Percentiles rank a stretch among this genome's conserved stretches.
Conservation (phyloP, 805 yeast species). For the Zygosaccharomyces lentus region DNA sequence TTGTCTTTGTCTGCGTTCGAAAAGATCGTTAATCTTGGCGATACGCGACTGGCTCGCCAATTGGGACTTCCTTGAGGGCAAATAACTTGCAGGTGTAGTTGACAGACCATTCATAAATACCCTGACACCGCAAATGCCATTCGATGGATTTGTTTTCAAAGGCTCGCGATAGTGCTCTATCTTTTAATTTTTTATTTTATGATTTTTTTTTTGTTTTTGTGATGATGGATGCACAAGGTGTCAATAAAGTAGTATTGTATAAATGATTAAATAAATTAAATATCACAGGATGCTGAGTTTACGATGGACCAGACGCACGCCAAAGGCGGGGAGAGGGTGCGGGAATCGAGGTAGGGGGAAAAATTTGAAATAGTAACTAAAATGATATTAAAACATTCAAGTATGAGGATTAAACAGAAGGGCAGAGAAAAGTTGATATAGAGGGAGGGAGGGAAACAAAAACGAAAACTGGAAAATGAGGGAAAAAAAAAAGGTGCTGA, state of each 20-base stretch:
- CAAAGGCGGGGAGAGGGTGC: background rate
- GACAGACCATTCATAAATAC: conserved; percentile 16
- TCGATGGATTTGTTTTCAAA: background rate
- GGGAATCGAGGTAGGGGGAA: background rate
- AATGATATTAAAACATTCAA: conserved; percentile 5
- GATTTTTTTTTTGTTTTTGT: conserved; percentile 1
- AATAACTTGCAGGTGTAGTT: conserved; percentile 13
- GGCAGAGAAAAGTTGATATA: conserved; percentile 4
- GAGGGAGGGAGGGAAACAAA: background rate
- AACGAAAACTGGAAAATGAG: conserved; percentile 2
- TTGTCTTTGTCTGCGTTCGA: conserved; percentile 16
- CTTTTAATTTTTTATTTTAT: background rate
- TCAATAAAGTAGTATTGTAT: background rate
- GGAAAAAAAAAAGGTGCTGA: conserved; percentile 1
- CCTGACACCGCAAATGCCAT: background rate
- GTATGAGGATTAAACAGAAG: conserved; percentile 2
- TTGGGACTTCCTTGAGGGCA: conserved; percentile 19
- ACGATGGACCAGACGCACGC: background rate
- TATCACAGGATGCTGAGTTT: background rate
- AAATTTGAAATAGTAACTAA: background rate
- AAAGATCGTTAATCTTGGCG: conserved; percentile 24
- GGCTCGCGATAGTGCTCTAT: conserved; percentile 1
- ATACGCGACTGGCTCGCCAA: conserved; percentile 24
- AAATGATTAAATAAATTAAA: background rate
- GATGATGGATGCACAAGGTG: background rate